Percentiles rank a stretch among this genome's conserved stretches.
These are phyloP conservation scores for Thecaphora thlaspeos DNA, from an alignment of 1,284 basidiomycete genomes.

Conservation along the genomic window DNA sequence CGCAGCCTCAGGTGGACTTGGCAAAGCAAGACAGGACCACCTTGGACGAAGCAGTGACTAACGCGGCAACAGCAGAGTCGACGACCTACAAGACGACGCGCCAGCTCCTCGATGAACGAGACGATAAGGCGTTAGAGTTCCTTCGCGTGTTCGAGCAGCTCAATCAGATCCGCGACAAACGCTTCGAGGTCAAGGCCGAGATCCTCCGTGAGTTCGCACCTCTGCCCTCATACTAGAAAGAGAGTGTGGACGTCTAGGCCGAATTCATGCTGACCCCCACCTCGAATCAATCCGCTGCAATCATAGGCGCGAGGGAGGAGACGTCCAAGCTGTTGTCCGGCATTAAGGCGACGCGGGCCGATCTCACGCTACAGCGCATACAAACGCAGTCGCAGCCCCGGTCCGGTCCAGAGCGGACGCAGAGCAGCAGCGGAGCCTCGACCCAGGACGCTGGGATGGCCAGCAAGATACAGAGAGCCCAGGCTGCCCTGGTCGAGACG, in stretches of 20 bases:
- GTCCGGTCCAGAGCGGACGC: constrained; percentile 16
- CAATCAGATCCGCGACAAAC: constrained; percentile 13
- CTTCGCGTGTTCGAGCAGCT: constrained; percentile 21
- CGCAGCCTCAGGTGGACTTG: too few species aligned
- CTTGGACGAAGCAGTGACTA: too few species aligned
- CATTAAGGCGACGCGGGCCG: constrained; percentile 28
- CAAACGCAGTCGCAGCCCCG: constrained; percentile 7
- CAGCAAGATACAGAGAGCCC: constrained; percentile 22
- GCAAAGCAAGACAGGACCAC: too few species aligned
- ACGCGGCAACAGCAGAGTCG: neutral
- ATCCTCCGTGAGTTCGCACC: constrained; percentile 16
- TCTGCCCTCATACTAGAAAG: too few species aligned
- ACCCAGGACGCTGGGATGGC: constrained; percentile 8
- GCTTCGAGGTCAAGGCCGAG: constrained; percentile 11
- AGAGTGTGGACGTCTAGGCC: too few species aligned
- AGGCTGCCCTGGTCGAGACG: constrained; percentile 26
- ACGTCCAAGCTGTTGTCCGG: constrained; percentile 16
- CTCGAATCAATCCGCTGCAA: too few species aligned
- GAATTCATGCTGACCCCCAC: too few species aligned
- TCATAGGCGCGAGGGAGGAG: constrained; percentile 4
- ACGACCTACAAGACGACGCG: constrained; percentile 21
- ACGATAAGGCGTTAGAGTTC: constrained; percentile 33
- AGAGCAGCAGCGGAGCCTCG: constrained; percentile 1
- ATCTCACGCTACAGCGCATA: constrained; percentile 22
- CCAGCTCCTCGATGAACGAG: constrained; percentile 23